These are phyloP conservation scores for Lichtheimia hyalospora DNA, from an alignment of 371 early-diverging fungal species.

Conservation along the genomic window DNA sequence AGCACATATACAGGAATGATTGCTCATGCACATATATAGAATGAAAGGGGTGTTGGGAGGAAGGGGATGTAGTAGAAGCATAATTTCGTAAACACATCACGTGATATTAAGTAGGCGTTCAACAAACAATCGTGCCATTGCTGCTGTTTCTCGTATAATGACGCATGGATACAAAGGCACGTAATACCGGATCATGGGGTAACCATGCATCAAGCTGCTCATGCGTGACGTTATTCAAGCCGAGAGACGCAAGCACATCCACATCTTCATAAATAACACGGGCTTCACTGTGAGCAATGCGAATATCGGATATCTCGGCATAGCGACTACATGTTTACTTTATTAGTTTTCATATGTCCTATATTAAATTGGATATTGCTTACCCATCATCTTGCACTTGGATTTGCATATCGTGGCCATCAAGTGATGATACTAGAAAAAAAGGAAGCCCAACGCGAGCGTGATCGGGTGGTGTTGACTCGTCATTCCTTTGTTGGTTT, in stretches of 20 bases:
- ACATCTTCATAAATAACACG: conserved; percentile 10
- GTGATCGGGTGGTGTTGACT: neutral
- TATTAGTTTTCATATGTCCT: neutral
- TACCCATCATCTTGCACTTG: conserved; percentile 2
- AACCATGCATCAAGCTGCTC: conserved; percentile 12
- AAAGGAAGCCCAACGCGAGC: too few relatives aligned
- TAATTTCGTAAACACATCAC: too few relatives aligned
- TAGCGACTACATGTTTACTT: conserved; percentile 1
- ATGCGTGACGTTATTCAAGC: conserved; percentile 5
- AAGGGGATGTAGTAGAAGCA: too few relatives aligned
- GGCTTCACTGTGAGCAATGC: neutral
- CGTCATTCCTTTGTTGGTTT: neutral
- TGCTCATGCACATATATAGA: too few relatives aligned
- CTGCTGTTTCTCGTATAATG: neutral
- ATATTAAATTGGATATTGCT: neutral
- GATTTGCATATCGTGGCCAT: neutral
- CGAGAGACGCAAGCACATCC: conserved; percentile 4
- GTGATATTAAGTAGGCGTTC: too few relatives aligned
- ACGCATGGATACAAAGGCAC: conserved; percentile 6
- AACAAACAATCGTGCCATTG: too few relatives aligned
- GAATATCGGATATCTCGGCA: neutral
- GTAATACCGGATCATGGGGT: conserved; percentile 14
- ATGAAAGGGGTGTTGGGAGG: too few relatives aligned
- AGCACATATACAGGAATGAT: too few relatives aligned
- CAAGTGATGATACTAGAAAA: conserved; percentile 2